Base-by-base conservation (phyloP, 2,329 filamentous ascomycete genomes). In the Plenodomus lindquistii region DNA sequence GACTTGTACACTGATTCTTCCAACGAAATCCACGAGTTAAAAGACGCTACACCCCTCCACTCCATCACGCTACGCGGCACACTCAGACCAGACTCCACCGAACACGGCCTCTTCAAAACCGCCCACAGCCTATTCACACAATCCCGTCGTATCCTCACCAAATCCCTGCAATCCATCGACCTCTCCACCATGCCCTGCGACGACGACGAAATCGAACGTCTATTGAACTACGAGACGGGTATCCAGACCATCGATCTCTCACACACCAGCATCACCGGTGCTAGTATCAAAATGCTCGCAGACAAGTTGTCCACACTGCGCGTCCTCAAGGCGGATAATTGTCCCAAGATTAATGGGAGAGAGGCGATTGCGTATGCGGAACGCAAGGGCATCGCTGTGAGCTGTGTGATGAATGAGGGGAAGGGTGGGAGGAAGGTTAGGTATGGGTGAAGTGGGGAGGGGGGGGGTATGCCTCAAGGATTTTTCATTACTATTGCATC, bases 311-410 rank as follows among this genome's bases (percentile, higher is more conserved):
- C 55, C 0, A 50, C 53, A 9, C 50, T 77, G 4, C 58, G 57
- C 36, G 52, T 49, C 10, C 54, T 77, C 16, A 62, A 59, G 2
- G 55, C 74, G 16, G 62, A 75, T 37, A 50, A 71, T 8, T 77
- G 75, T 40, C 43, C 43, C 2, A 41, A 58, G 6, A 63, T 77
- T 1, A 59, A 43, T 10, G 66, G 69, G 15, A 52, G 67, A 1
- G 75, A 77, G 59, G 75, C 73, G 0, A 61, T 77, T 3, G 63
- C 67, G 11, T 76, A 74, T 65, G 75, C 75, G 3, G 55, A 68
- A 40, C 46, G 42, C 5, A 68, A 68, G 48, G 74, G 74, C 0
- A 51, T 70, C 1, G 15, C 19, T 9, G 63, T 69, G 3, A 52
- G 51, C 16, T 60, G 45, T 38, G 44, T 24, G 24, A 62, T 59